Evolutionary conservation across 208 protist species (phyloP).

Genomic region (Acanthamoeba castellanii): DNA sequence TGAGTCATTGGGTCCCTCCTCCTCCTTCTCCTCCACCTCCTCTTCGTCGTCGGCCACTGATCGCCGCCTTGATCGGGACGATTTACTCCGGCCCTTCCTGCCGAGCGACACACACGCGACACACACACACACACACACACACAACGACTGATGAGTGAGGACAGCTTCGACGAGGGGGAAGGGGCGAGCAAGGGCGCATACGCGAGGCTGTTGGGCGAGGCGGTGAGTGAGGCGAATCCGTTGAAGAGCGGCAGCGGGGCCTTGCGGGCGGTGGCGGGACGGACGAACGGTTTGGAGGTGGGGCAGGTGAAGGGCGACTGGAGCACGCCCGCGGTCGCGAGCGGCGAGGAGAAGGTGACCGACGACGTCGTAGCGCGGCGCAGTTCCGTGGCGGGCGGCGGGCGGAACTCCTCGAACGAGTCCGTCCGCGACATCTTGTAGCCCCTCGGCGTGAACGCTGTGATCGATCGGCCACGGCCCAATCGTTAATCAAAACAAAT

Average conservation of each 20-base stretch:
- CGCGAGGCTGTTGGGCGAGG: no score
- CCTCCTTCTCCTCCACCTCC: no score
- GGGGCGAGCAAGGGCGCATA: not conserved
- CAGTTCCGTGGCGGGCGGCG: no score
- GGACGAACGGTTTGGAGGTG: not conserved
- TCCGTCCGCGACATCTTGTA: not conserved
- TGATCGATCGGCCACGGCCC: no score
- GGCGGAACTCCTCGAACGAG: not conserved
- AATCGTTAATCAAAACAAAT: no score
- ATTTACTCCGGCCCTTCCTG: not conserved
- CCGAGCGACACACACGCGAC: not conserved
- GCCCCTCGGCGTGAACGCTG: not conserved
- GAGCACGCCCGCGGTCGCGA: not conserved
- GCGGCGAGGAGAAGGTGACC: not conserved
- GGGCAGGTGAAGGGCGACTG: not conserved
- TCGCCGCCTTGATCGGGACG: not conserved
- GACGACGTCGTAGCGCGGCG: no score
- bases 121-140: no score
- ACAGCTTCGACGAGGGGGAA: not conserved
- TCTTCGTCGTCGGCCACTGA: not conserved
- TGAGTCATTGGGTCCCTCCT: no score
- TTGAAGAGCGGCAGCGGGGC: no score
- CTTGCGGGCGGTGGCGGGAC: not conserved
- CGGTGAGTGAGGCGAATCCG: no score
- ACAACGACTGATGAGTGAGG: not conserved